Base-by-base conservation (phyloP, 169 alveolate genomes). In the Fabrea salina region DNA sequence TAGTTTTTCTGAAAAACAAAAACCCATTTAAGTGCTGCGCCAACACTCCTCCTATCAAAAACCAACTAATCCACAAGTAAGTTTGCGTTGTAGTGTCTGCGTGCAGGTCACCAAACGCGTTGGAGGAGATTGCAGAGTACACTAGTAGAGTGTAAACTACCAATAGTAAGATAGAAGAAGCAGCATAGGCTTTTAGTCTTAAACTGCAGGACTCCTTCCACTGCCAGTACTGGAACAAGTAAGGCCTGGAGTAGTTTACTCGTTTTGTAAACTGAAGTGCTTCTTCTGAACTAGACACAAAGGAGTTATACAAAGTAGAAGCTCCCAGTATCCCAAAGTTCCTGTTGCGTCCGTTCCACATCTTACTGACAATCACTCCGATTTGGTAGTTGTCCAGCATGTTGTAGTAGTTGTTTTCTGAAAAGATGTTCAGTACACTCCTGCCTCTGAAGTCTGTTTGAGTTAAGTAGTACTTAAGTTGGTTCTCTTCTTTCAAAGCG, bases 351-450 rank as follows among this genome's bases (percentile, higher is more conserved):
- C 75, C 75, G 0, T 16, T 25, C 75, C 75, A 61, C 75, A 61
- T 61, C 37, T 61, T 61, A 3, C 54, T 61, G 8, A 61, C 75
- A 30, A 61, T 30, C 16, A 54, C 37, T 3, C 75, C 75, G 1
- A 61, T 61, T 25, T 82, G 83, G 8, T 76, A 79, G 61, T 75
- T 75, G 33, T 75, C 76, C 19, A 82, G 49, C 51, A 82, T 44
- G 11, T 19, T 39, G 35, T 75, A 82, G 30, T 50, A 67, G 11
- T 56, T 7, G 53, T 75, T 82, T 51, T 75, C 30, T 1, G 71
- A 71, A 13, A 79, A 67, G 3, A 79, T 79, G 32, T 50, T 75
- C 5, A 79, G 75, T 8, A 51, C 85, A 33, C 51, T 75, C 54
- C 85, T 66, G 3, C 41, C 50, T 41, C 56, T 66, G 2, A 66